Evolutionary conservation across 805 yeast species (phyloP), one percentile per base, ranked within the genome.

Genomic region (Clavispora carvajalis): DNA sequence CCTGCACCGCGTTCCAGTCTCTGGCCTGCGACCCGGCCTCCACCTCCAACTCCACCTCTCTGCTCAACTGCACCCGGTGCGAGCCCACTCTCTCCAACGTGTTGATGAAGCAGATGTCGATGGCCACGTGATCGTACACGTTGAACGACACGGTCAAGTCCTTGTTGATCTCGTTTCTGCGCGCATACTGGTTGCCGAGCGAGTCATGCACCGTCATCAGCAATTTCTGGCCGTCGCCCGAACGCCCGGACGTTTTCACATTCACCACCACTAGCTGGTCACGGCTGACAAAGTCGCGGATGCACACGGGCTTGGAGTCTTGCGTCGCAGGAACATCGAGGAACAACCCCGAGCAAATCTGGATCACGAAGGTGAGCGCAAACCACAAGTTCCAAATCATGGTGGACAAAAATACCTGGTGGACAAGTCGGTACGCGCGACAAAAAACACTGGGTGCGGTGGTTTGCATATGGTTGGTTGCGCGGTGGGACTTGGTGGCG

Each of bases 1-100:
- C 90, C 70, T 90, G 96, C 47, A 90, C 72, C 18, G 89, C 87
- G 59, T 89, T 88, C 97, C 98, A 93, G 68, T 93, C 98, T 65
- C 98, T 83, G 31, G 98, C 99, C 55, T 89, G 86, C 38, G 97
- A 86, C 33, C 99, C 99, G 47, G 89, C 81, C 63, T 93, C 98
- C 44, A 93, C 82, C 49, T 90, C 97, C 55, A 93, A 71, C 57
- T 89, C 96, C 53, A 93, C 70, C 39, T 82, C 82, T 63, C 98
- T 82, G 45, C 67, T 61, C 51, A 75, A 54, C 22, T 74, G 74
- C 45, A 59, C 59, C 37, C 63, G 64, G 23, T 40, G 37, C 7
- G 16, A 26, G 16, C 59, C 54, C n/a, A 37, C 44, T n/a, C 41
- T 34, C 25, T 43, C 51, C 53, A 65, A 59, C 37, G 70, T 60